A percentile compares a stretch with the other conserved stretches of the same genome.
These are phyloP conservation scores for Claviceps capensis DNA, from an alignment of 2,329 filamentous ascomycete species.

Conservation along the genomic window DNA sequence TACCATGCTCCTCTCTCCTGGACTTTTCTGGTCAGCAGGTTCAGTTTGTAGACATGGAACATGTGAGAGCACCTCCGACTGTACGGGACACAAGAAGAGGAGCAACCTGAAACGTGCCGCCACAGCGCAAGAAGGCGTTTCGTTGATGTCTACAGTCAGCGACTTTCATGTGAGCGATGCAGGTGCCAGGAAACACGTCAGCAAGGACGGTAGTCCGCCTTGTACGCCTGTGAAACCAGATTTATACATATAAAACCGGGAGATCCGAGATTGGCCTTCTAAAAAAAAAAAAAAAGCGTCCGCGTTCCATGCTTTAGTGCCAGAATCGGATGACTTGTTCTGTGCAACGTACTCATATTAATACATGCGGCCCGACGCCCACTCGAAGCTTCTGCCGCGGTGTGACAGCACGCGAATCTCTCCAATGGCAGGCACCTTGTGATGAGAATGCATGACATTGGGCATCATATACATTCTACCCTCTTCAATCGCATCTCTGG, in stretches of 20 bases:
- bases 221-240: neutral
- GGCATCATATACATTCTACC: neutral
- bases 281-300: no score
- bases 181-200: neutral
- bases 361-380: neutral
- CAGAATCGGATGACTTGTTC: neutral
- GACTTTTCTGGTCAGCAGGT: neutral
- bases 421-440: slow-evolving; percentile 2
- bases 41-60: neutral
- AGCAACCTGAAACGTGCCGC: neutral
- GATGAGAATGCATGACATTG: neutral
- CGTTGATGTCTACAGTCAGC: neutral
- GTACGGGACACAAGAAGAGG: neutral
- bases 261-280: neutral
- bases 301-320: slow-evolving; percentile 10
- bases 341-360: neutral
- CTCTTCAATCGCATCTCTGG: neutral
- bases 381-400: neutral
- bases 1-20: neutral
- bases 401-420: neutral
- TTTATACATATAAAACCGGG: neutral
- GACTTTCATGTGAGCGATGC: neutral
- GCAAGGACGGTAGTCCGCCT: neutral
- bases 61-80: neutral
- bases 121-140: neutral